phyloP scores from a whole-genome alignment of 139 green algal species.

The Closterium sp. region DNA sequence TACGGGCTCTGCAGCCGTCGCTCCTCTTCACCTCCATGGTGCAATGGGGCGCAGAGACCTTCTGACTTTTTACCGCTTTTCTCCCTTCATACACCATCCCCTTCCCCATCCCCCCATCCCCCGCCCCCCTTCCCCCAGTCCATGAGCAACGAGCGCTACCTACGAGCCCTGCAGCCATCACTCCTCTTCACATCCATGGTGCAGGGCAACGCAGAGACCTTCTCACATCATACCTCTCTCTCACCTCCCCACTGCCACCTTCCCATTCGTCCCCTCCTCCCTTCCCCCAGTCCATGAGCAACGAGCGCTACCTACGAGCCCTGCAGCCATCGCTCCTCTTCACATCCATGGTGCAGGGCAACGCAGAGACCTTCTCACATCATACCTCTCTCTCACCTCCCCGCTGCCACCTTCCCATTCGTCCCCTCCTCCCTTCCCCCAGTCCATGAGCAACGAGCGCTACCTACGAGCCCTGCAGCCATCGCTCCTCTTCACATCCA shows the following conservation, averaged over 20 bases:
- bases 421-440: background rate
- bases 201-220: no score
- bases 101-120: background rate
- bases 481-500: background rate
- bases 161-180: no score
- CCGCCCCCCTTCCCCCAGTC: no score
- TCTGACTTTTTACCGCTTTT: background rate
- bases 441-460: conserved; percentile 26
- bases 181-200: no score
- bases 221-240: no score
- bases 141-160: no score
- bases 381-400: no score
- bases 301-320: conserved; percentile 19
- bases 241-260: no score
- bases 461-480: conserved; percentile 14
- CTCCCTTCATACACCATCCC: no score
- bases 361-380: conserved; percentile 25
- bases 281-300: conserved; percentile 18
- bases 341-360: background rate
- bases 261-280: no score
- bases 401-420: background rate
- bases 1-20: conserved; percentile 3
- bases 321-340: conserved; percentile 1
- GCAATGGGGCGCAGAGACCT: background rate
- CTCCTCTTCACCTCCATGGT: background rate